A percentile compares a stretch with the other conserved stretches of the same genome.
These are phyloP conservation scores for Fulvia fulva DNA, from an alignment of 2,329 filamentous ascomycete species.

Conservation along the genomic window DNA sequence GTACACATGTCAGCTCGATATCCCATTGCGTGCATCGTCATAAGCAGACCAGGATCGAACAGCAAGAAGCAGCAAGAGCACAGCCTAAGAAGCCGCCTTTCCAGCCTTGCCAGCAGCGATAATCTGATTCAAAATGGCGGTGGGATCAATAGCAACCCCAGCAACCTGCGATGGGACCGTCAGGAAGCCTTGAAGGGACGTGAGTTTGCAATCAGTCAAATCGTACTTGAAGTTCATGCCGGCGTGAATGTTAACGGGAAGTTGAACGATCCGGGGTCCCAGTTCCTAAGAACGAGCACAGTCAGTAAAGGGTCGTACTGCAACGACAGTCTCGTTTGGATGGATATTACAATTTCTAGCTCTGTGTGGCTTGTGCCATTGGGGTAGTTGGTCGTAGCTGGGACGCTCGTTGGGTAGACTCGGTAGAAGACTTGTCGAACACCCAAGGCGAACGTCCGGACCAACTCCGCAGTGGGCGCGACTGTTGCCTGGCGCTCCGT, in stretches of 20 bases:
- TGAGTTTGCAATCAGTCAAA: not conserved
- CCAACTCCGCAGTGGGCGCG: not conserved
- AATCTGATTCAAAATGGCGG: too few relatives aligned
- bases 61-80: too few relatives aligned
- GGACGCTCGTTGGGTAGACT: not conserved
- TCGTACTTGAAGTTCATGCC: not conserved
- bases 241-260: not conserved
- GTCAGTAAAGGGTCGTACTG: not conserved
- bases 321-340: not conserved
- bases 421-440: not conserved
- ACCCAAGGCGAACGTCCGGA: not conserved
- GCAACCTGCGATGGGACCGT: not conserved
- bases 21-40: too few relatives aligned
- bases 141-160: not conserved
- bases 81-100: too few relatives aligned
- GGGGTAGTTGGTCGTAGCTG: not conserved
- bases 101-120: too few relatives aligned
- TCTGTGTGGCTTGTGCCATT: not conserved
- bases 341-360: not conserved
- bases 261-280: not conserved
- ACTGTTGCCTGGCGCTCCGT: not conserved
- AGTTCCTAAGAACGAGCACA: not conserved
- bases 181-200: not conserved
- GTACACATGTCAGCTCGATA: too few relatives aligned
- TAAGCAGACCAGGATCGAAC: too few relatives aligned